These are phyloP conservation scores for Dissophora globulifera DNA, from an alignment of 192 early-diverging fungal species.

Conservation along the genomic window DNA sequence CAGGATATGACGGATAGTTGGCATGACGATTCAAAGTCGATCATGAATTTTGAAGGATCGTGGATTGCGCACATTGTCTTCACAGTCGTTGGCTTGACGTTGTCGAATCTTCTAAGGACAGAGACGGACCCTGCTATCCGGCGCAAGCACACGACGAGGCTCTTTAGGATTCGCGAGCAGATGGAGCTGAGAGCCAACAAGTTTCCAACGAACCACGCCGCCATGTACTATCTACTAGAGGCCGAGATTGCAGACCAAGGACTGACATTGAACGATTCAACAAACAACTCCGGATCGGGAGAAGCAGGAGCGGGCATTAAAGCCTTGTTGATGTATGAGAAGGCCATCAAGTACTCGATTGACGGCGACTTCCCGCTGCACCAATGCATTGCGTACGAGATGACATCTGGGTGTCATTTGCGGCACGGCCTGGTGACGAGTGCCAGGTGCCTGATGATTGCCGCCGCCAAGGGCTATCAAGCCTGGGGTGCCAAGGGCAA, in stretches of 20 bases:
- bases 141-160: not conserved
- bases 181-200: slow-evolving; percentile 29
- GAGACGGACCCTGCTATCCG: slow-evolving; percentile 18
- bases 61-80: slow-evolving; percentile 41
- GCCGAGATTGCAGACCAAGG: slow-evolving; percentile 45
- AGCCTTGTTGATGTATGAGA: slow-evolving; percentile 34
- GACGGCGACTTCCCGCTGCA: slow-evolving; percentile 42
- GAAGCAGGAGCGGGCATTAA: not conserved
- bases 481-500: slow-evolving; percentile 47
- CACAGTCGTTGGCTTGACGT: slow-evolving; percentile 18
- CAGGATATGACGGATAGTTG: slow-evolving; percentile 30
- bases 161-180: slow-evolving; percentile 11
- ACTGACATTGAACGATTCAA: not conserved
- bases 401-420: slow-evolving; percentile 27
- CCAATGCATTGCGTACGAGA: slow-evolving; percentile 41
- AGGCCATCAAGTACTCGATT: slow-evolving; percentile 29
- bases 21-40: slow-evolving; percentile 49
- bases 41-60: slow-evolving; percentile 50
- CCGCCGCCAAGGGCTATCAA: slow-evolving; percentile 30
- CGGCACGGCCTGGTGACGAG: slow-evolving; percentile 31
- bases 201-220: slow-evolving; percentile 44
- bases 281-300: not conserved
- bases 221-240: slow-evolving; percentile 47
- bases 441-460: slow-evolving; percentile 26
- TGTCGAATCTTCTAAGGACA: slow-evolving; percentile 22